A percentile compares a stretch with the other conserved stretches of the same genome.
phyloP scores from a whole-genome alignment of 345 rosid species.

The Ceriops zippeliana region DNA sequence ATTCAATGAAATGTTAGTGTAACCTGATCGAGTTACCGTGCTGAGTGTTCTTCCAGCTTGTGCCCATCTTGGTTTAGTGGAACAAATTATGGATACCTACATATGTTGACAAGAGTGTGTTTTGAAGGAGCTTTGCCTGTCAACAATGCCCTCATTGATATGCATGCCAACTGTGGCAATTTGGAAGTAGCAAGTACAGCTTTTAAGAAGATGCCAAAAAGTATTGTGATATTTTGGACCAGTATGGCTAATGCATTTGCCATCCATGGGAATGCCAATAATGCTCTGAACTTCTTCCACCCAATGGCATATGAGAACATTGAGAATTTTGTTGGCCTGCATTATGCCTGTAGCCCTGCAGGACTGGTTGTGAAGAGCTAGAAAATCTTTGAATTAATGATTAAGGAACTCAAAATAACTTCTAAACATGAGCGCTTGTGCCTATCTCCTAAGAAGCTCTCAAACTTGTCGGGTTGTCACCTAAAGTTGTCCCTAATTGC shows the following conservation, averaged over 20 bases:
- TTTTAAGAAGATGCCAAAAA: constrained; percentile 17
- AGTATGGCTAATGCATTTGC: constrained; percentile 17
- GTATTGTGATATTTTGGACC: constrained; percentile 21
- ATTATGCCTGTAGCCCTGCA: constrained; percentile 17
- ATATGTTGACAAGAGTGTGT: constrained; percentile 9
- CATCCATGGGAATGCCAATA: constrained; percentile 17
- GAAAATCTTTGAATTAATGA: constrained; percentile 12
- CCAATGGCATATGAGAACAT: constrained; percentile 11
- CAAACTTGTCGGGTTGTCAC: constrained; percentile 6
- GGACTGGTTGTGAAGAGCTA: constrained; percentile 8
- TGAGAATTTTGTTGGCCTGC: constrained; percentile 13
- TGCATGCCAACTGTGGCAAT: constrained; percentile 18
- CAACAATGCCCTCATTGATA: constrained; percentile 16
- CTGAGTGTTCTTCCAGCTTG: constrained; percentile 14
- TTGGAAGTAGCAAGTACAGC: constrained; percentile 14
- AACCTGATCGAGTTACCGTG: constrained; percentile 16
- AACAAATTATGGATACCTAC: constrained; percentile 10
- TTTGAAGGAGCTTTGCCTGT: constrained; percentile 10
- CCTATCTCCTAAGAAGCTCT: constrained; percentile 14
- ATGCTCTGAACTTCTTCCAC: constrained; percentile 10
- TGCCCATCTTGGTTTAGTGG: constrained; percentile 10
- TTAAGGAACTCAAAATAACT: constrained; percentile 7
- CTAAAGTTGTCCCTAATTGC: constrained; percentile 13
- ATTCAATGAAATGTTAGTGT: constrained; percentile 9
- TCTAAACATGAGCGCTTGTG: constrained; percentile 16